Base-by-base conservation (phyloP, 208 protist species). In the Strigomonas galati region DNA sequence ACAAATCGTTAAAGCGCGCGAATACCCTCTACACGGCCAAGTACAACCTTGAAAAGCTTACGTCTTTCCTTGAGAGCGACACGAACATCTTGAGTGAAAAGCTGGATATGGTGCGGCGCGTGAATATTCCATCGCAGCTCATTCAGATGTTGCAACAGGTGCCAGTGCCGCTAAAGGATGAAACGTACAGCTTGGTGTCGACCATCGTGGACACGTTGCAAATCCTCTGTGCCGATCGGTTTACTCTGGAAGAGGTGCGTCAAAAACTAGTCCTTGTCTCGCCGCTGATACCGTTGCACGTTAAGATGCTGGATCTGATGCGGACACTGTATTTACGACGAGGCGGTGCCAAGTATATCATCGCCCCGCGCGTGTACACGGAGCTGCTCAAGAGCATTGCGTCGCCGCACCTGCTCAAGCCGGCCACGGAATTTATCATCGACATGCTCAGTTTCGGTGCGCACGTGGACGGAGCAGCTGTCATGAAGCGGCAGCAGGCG, bases 81-180 rank as follows among this genome's bases (percentile, higher is more conserved):
- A 37, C 28, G 3, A 37, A 37, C 27, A 37, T 48, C 3, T 66
- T 64, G 9, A 2, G 31, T 1, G 80, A 85, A 58, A 81, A 79
- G 67, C 56, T 85, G n/a, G 73, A 65, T 2, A 82, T 85, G 71
- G 65, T 82, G 66, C 66, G 69, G 7, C 75, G 77, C 30, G 64
- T 72, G 9, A 61, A 64, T 1, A 57, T 85, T 3, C 80, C 72
- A 1, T 12, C 37, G 32, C 59, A 62, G 52, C 62, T 85, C 15
- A 64, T 82, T 24, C 49, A 62, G 7, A 68, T 82, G 67, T 59
- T 85, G 31, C 69, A 64, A 14, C 68, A 72, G 6, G 30, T 85
- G 1, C 58, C 62, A 0, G 55, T 79, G 31, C 80, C 80, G 30
- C 57, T 78, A 26, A 55, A 40, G 1, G 67, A 71, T 44, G 48